Evolutionary conservation across 1,139 yeast species (phyloP).

Genomic region (Scheffersomyces lignicola): DNA sequence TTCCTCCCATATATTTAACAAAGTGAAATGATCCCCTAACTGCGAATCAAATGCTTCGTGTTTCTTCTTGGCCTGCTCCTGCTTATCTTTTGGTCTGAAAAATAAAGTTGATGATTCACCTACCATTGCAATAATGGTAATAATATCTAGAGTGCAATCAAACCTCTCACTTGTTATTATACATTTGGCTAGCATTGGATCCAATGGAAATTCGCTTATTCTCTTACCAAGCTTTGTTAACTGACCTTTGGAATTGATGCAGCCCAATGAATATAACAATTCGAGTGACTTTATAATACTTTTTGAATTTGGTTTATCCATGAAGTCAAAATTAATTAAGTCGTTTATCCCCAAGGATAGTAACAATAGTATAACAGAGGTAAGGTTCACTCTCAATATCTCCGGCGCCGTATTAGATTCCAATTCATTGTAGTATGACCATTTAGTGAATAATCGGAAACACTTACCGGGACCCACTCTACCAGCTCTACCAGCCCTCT

Average conservation of each 20-base stretch:
- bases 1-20: slow-evolving; percentile 70
- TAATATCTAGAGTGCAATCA: slow-evolving; percentile 62
- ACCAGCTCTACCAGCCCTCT: slow-evolving; percentile 97
- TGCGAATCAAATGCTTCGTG: slow-evolving; percentile 22
- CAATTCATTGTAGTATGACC: slow-evolving; percentile 78
- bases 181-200: slow-evolving; percentile 83
- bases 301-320: slow-evolving; percentile 81
- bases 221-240: slow-evolving; percentile 77
- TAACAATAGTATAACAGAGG: slow-evolving; percentile 70
- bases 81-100: slow-evolving; percentile 70
- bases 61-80: slow-evolving; percentile 64
- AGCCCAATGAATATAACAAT: slow-evolving; percentile 81
- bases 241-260: slow-evolving; percentile 75
- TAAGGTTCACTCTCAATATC: slow-evolving; percentile 76
- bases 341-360: slow-evolving; percentile 83
- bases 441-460: slow-evolving; percentile 81
- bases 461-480: slow-evolving; percentile 97
- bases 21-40: slow-evolving; percentile 72
- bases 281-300: slow-evolving; percentile 77
- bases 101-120: slow-evolving; percentile 78
- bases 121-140: slow-evolving; percentile 76
- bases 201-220: slow-evolving; percentile 93
- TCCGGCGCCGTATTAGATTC: slow-evolving; percentile 86
- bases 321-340: slow-evolving; percentile 77
- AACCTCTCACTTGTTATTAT: slow-evolving; percentile 61